Evolutionary conservation across 2,329 filamentous ascomycete genomes (phyloP), one percentile per base, ranked within the genome.

Genomic region (Botryotinia narcissicola): DNA sequence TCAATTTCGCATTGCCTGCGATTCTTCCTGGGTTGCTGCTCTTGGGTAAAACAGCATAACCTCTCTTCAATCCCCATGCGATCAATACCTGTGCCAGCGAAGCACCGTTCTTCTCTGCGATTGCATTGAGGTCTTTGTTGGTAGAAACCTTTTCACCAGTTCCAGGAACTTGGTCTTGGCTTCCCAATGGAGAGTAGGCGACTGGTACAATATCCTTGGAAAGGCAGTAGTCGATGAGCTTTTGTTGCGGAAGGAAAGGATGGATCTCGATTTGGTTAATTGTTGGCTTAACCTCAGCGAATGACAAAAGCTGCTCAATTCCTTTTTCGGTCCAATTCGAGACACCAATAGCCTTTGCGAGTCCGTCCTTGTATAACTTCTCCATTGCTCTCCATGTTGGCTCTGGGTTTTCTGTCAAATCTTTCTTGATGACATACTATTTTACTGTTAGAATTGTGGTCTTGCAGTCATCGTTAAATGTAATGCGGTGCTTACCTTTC

Each of bases 321-420:
- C 85, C 85, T n/a, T 82, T 78, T 59, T 84, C 82, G 48, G 85
- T 88, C 82, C 86, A 90, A 83, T 91, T 90, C 75, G 86, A 88
- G 59, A 91, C 85, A 59, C 89, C 89, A 74, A 91, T 90, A 70
- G 86, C 84, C 75, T 85, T 84, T 51, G 86, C 84, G 81, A 89
- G 90, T 76, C 90, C 89, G 0, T 87, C 86, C 16, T 82, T 82
- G 32, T 92, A 85, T 7, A 93, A 84, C 74, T 85, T 86, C 84
- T 94, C 92, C 87, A 94, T 90, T 80, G 88, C 88, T 84, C 90
- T 91, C 92, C 93, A 97, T 64, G 92, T 79, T 42, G 87, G 87
- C 82, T 88, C 85, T 1, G 87, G 90, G 84, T 92, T 90, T 79
- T 90, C 86, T 35, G 91, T 93, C 74, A 91, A 83, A 48, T 85